Base-by-base conservation (phyloP, 2,329 filamentous ascomycete species). In the Fusarium kyushuense region DNA sequence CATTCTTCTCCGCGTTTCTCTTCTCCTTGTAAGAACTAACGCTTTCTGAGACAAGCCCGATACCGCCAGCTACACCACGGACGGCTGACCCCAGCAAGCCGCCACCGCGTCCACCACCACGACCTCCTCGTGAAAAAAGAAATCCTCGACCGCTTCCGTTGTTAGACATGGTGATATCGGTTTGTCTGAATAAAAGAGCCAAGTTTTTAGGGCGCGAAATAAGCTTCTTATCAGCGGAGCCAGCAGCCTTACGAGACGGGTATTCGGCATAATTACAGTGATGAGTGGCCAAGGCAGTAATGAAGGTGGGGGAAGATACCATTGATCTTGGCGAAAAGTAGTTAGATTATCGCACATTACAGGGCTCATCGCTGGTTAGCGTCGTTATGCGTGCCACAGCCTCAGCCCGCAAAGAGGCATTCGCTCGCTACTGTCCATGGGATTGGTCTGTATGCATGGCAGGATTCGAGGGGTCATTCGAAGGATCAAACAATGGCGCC, bases 1-100 rank as follows among this genome's bases (percentile, higher is more conserved):
- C n/a, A 8, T 21, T 30, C 29, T 62, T 62, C 35, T 55, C 57
- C 4, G 23, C 47, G 12, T 11, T 25, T 46, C 21, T 62, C 23
- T 62, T 62, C 11, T 62, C 57, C 12, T 62, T 62, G 21, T 62
- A 62, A 17, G 58, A 40, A 27, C 55, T 61, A 8, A 61, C 38
- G 13, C 58, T 61, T 33, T 62, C 57, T 13, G 57, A 62, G 8
- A 62, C 41, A 5, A 62, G 58, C 5, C 58, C 57, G 16, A 62
- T 62, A 4, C 58, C 57, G 3, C 58, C 57, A 47, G 58, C 58
- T 12, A 62, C 58, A 13, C 58, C 48, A 7, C 58, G 58, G 9
- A 62, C 57, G 3, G 58, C 57, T 5, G 58, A 62, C 9, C 58
- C 45, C 25, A 62, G 36, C 2, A 62, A 17, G 1, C 58, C 57